These are phyloP conservation scores for Verticillium zaregamsianum DNA, from an alignment of 2,329 filamentous ascomycete genomes.

Conservation along the genomic window DNA sequence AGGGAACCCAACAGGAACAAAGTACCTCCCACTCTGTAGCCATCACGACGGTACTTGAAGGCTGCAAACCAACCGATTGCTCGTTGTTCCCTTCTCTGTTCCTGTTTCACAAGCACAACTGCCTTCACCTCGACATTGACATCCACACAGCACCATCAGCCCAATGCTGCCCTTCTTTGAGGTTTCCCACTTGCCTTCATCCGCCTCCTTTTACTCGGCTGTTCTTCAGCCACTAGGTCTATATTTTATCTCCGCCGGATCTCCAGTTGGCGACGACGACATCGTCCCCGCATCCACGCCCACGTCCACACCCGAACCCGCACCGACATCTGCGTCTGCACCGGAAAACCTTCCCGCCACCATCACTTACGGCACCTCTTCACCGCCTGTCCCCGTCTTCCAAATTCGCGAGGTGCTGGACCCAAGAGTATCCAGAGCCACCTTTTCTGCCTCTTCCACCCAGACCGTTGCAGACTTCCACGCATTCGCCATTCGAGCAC, in stretches of 20 bases:
- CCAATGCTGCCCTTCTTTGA: slow-evolving; percentile 48
- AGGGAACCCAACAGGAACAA: background rate
- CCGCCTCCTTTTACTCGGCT: slow-evolving; percentile 79
- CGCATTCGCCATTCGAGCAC: slow-evolving; percentile 60
- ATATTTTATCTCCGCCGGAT: slow-evolving; percentile 52
- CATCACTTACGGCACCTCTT: slow-evolving; percentile 37
- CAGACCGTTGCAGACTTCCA: slow-evolving; percentile 69
- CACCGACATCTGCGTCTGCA: slow-evolving; percentile 5
- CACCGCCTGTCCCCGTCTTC: slow-evolving; percentile 32
- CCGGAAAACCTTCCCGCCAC: slow-evolving; percentile 16
- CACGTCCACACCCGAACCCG: slow-evolving; percentile 2
- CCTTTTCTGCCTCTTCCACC: slow-evolving; percentile 64
- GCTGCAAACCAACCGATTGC: background rate
- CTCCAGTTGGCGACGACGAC: background rate
- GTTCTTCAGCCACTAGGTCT: slow-evolving; percentile 76
- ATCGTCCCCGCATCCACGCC: background rate
- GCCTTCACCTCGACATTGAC: slow-evolving; percentile 8
- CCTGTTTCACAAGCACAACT: slow-evolving; percentile 11
- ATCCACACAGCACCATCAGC: slow-evolving; percentile 11
- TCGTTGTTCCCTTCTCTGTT: background rate
- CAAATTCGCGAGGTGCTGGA: slow-evolving; percentile 38
- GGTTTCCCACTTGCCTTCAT: slow-evolving; percentile 74
- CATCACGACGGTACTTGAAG: background rate
- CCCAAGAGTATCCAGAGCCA: slow-evolving; percentile 45
- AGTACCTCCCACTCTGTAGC: background rate